Evolutionary conservation across 768 basidiomycete genomes (phyloP), one percentile per base, ranked within the genome.

Genomic region (Tulasnella sp.): DNA sequence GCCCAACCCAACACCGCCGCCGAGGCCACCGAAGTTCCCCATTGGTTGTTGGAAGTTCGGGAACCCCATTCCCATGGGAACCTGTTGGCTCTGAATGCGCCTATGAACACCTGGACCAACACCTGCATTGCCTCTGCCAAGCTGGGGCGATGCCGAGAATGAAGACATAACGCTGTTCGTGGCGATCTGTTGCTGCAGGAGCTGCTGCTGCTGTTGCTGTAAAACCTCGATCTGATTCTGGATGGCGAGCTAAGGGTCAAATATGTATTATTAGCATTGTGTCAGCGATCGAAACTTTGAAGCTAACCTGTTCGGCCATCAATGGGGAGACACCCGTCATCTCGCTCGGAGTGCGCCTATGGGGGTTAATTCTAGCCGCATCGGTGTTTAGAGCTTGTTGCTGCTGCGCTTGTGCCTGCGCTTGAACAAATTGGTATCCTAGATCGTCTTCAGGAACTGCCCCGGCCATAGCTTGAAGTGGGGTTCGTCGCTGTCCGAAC

Each of bases 231-330:
- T 93, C 71, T 95, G 90, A 66, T 71, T 89, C 72, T 94, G 92
- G 59, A 95, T 68, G 47, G 89, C 89, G 67, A 94, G 88, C 88
- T 90, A 44, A 61, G 38, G 41, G 56, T 51, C 34, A 64, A 49
- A 34, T 13, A 5, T 15, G 15, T 21, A 51, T 23, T 23, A 26
- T 61, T 62, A 58, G 49, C 29, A 63, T 54, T 59, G 27, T 42
- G 26, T 34, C 15, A 52, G 29, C 42, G 38, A 27, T n/a, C 24
- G 43, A 8, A 43, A 29, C 24, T 30, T 62, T 30, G 51, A 2
- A 4, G 62, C 74, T 63, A 64, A 90, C 92, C 80, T 97, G 95
- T 72, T 97, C 92, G 4, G 91, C 91, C 90, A 97, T 93, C 59
- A 94, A 86, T 24, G 88, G 88, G 32, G 80, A 81, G 58, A 62